phyloP scores from a whole-genome alignment of 805 yeast species.

The Zygotorulaspora chibaensis region DNA sequence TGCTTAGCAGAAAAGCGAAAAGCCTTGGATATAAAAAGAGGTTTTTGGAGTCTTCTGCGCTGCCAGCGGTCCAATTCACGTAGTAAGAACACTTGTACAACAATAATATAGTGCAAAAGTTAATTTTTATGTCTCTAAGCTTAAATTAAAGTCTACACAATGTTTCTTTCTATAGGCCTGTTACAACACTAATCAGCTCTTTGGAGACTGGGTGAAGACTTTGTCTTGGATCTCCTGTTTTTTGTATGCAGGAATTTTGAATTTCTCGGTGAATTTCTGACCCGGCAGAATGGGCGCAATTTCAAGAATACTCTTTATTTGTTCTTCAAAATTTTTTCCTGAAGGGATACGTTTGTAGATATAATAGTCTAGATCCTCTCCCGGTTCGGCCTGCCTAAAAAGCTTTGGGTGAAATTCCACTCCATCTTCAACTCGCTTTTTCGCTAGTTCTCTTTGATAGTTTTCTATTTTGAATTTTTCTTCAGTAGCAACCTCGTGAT shows the following conservation, averaged over 20 bases:
- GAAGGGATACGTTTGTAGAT: slow-evolving; percentile 60
- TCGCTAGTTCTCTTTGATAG: slow-evolving; percentile 71
- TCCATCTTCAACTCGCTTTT: slow-evolving; percentile 70
- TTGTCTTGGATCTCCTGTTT: slow-evolving; percentile 39
- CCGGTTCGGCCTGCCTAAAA: slow-evolving; percentile 48
- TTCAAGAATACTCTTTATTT: slow-evolving; percentile 53
- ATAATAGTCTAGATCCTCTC: slow-evolving; percentile 55
- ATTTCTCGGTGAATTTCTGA: slow-evolving; percentile 59
- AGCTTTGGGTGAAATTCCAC: slow-evolving; percentile 76
- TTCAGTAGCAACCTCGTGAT: slow-evolving; percentile 81
- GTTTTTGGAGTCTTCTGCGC: slow-evolving; percentile 2
- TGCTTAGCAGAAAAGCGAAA: slow-evolving; percentile 3
- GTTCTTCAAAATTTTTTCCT: slow-evolving; percentile 47
- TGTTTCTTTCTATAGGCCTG: too few species aligned
- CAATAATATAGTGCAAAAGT: too few species aligned
- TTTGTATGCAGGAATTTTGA: slow-evolving; percentile 62
- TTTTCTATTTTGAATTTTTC: slow-evolving; percentile 87
- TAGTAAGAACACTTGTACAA: neutral
- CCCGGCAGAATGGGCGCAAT: slow-evolving; percentile 83
- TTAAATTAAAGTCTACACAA: too few species aligned
- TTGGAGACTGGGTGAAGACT: slow-evolving; percentile 9
- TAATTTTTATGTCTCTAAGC: too few species aligned
- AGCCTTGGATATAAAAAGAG: slow-evolving; percentile 18
- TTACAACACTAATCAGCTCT: neutral
- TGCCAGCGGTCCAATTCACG: neutral